Percentiles rank a stretch among this genome's conserved stretches.
Evolutionary conservation across 768 basidiomycete species (phyloP).

Genomic region (Leucocoprinus sp.): DNA sequence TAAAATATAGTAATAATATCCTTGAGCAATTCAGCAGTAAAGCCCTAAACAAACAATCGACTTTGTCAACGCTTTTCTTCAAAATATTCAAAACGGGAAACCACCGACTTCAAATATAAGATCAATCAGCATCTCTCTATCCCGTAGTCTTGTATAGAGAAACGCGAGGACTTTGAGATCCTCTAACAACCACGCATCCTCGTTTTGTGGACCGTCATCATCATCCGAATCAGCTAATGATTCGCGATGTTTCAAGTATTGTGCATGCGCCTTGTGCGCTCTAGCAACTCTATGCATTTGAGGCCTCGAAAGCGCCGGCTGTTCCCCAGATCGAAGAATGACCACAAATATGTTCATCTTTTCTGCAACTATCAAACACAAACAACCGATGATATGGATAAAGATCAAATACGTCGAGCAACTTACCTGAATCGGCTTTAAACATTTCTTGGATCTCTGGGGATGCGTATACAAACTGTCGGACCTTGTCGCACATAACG

Average conservation of each 20-base stretch:
- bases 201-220: conserved; percentile 87
- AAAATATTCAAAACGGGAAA: neutral
- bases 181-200: conserved; percentile 95
- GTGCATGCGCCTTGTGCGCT: conserved; percentile 68
- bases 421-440: conserved; percentile 66
- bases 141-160: conserved; percentile 71
- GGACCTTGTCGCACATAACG: conserved; percentile 80
- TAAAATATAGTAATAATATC: conserved; percentile 99
- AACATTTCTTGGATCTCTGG: conserved; percentile 81
- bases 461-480: conserved; percentile 79
- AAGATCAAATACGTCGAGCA: neutral
- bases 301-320: conserved; percentile 63
- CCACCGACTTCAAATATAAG: conserved; percentile 81
- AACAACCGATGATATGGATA: conserved; percentile 1
- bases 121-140: conserved; percentile 87
- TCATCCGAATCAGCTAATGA: conserved; percentile 77
- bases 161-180: conserved; percentile 77
- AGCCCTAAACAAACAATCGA: conserved; percentile 49
- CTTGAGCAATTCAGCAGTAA: conserved; percentile 89
- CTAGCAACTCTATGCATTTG: conserved; percentile 78
- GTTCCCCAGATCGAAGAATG: conserved; percentile 71
- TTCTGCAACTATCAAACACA: conserved; percentile 58
- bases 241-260: conserved; percentile 59
- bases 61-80: neutral
- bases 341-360: conserved; percentile 69